A percentile compares a stretch with the other conserved stretches of the same genome.
Conservation (phyloP, 306 rosid species). For the Vachellia pachyceras region DNA sequence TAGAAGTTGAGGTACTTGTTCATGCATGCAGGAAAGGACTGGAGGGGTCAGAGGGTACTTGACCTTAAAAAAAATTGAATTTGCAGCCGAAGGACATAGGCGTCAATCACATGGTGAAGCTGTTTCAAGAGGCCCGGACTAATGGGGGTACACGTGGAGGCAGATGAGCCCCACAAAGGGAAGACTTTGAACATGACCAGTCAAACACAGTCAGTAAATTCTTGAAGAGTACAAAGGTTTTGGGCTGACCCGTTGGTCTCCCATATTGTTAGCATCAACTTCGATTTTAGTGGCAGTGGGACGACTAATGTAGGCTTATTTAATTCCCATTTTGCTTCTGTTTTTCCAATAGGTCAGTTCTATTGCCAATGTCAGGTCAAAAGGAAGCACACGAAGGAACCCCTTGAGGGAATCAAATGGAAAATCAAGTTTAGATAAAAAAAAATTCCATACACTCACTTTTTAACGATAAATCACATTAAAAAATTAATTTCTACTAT, state of each 20-base stretch:
- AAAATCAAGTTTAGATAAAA: no score
- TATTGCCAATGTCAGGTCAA: slow-evolving; percentile 49
- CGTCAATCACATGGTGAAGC: slow-evolving; percentile 65
- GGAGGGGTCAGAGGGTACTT: slow-evolving; percentile 19
- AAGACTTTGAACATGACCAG: slow-evolving; percentile 41
- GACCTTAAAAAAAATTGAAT: background rate
- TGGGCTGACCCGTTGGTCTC: slow-evolving; percentile 43
- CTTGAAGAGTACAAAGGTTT: slow-evolving; percentile 37
- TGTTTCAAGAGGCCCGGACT: slow-evolving; percentile 30
- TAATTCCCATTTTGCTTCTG: background rate
- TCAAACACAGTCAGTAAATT: slow-evolving; percentile 44
- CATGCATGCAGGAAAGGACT: slow-evolving; percentile 47
- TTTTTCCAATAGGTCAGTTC: slow-evolving; percentile 28
- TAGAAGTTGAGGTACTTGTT: slow-evolving; percentile 25
- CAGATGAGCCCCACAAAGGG: slow-evolving; percentile 25
- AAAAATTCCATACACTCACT: no score
- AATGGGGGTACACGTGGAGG: slow-evolving; percentile 52
- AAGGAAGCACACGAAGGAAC: background rate
- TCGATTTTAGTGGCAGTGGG: slow-evolving; percentile 36
- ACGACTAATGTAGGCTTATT: slow-evolving; percentile 1
- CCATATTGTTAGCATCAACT: slow-evolving; percentile 40
- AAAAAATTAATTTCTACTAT: no score
- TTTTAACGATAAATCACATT: no score
- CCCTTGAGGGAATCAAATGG: no score
- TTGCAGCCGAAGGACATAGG: slow-evolving; percentile 43